Base-by-base conservation (phyloP, 768 basidiomycete species). In the Chiua virens region DNA sequence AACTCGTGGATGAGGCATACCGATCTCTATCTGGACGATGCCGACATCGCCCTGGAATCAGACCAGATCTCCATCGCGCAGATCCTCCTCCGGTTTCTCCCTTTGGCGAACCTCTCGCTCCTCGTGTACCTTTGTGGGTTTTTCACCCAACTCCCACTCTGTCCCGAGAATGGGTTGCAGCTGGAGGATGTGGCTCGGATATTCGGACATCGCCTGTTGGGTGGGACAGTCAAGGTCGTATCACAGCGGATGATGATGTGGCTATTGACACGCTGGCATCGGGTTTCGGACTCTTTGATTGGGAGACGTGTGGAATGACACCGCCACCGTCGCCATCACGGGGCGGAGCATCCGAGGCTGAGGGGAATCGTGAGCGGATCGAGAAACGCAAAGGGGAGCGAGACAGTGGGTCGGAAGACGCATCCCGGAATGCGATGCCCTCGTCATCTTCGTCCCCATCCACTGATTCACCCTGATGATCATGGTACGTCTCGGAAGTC, bases 101-200 rank as follows among this genome's bases (percentile, higher is more conserved):
- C 79, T 1, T 65, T 66, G 2, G 55, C 67, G 13, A 64, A 71
- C 46, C 68, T 77, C 52, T 71, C 71, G 30, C 63, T 79, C 4
- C 67, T 81, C 42, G 59, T 68, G 36, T 78, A 80, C 56, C 70
- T 80, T 30, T 67, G 73, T 47, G 69, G 70, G 6, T 79, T 80
- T 61, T 78, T 80, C 58, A 75, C 76, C 1, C 79, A 82, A 55
- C 61, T 80, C 0, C 79, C 77, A 3, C 66, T 79, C 8, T 77
- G 73, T 47, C 74, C 78, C 1, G 77, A 77, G 39, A 81, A 82
- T 52, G 72, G 74, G 1, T 58, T 82, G n/a, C 64, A 73, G 7
- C 63, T 74, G 32, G 72, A 77, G 45, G 72, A 74, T 39, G 70
- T 80, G 44, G 74, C 75, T 7, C 66, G 73, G 38, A 74, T 80